A percentile compares a stretch with the other conserved stretches of the same genome.
Evolutionary conservation across 169 alveolate species (phyloP).

Genomic region (Amoebophrya sp.): DNA sequence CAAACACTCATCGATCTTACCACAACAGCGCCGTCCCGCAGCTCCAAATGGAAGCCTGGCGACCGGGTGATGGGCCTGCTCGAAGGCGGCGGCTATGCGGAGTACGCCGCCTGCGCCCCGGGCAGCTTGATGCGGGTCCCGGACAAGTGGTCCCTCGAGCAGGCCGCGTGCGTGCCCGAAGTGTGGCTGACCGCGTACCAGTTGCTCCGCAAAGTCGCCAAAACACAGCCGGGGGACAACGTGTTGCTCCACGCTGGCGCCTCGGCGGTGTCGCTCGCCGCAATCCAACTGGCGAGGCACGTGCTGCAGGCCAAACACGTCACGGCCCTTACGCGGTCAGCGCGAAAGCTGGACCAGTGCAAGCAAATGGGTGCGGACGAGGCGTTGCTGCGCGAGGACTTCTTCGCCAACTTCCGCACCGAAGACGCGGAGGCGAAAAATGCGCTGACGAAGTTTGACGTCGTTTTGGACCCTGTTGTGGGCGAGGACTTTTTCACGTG

Average conservation of each 20-base stretch:
- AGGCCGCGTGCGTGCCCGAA: conserved; percentile 7
- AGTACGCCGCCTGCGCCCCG: conserved; percentile 23
- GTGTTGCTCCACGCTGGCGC: background rate
- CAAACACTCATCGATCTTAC: too few relatives aligned
- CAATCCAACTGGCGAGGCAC: background rate
- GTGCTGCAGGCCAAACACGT: background rate
- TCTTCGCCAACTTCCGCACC: background rate
- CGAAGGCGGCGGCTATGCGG: conserved; percentile 10
- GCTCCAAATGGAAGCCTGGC: too few relatives aligned
- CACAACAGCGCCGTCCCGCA: too few relatives aligned
- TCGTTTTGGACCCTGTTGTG: background rate
- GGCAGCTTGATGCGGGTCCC: background rate
- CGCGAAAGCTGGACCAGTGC: background rate
- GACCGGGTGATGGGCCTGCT: background rate
- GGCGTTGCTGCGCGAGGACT: background rate
- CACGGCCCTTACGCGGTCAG: background rate
- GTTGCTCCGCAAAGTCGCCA: background rate
- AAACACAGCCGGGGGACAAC: background rate
- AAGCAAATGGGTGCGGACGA: background rate
- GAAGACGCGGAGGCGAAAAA: background rate
- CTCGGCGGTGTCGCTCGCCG: background rate
- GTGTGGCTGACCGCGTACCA: conserved; percentile 20
- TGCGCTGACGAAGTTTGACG: background rate
- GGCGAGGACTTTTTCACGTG: background rate
- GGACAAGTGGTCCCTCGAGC: background rate